Conservation (phyloP, 1,139 yeast species). For the Candida dubliniensis region DNA sequence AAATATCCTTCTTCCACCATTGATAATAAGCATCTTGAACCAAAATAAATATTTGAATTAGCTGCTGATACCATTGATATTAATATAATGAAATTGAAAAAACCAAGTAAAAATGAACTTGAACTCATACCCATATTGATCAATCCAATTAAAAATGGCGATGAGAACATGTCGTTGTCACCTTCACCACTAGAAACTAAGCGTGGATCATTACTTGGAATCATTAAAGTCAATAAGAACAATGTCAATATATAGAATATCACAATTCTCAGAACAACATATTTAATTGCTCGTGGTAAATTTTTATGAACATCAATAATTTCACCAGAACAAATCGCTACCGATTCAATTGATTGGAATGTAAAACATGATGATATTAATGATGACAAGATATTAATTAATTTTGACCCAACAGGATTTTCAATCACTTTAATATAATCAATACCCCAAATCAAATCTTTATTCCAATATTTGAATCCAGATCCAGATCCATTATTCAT, state of each 20-base stretch:
- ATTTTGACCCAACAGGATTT: constrained; percentile 28
- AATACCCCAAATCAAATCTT: constrained; percentile 10
- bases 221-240: constrained; percentile 18
- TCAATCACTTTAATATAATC: constrained; percentile 9
- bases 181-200: constrained; percentile 6
- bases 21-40: constrained; percentile 24
- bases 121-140: constrained; percentile 12
- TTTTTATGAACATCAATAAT: constrained; percentile 17
- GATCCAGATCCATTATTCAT: background rate
- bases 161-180: constrained; percentile 14
- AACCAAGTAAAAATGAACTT: constrained; percentile 6
- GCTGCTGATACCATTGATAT: constrained; percentile 27
- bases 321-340: constrained; percentile 29
- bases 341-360: constrained; percentile 39
- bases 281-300: constrained; percentile 17
- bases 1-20: constrained; percentile 17
- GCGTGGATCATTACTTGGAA: constrained; percentile 19
- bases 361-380: constrained; percentile 34
- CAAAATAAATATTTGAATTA: constrained; percentile 29
- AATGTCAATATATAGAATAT: constrained; percentile 19
- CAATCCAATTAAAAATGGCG: constrained; percentile 19
- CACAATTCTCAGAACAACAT: constrained; percentile 18
- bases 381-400: constrained; percentile 17
- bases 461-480: constrained; percentile 14
- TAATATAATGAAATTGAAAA: constrained; percentile 23